A percentile compares a stretch with the other conserved stretches of the same genome.
Evolutionary conservation across 495 filamentous ascomycete genomes (phyloP).

Genomic region (Aspergillus incahuasiensis): DNA sequence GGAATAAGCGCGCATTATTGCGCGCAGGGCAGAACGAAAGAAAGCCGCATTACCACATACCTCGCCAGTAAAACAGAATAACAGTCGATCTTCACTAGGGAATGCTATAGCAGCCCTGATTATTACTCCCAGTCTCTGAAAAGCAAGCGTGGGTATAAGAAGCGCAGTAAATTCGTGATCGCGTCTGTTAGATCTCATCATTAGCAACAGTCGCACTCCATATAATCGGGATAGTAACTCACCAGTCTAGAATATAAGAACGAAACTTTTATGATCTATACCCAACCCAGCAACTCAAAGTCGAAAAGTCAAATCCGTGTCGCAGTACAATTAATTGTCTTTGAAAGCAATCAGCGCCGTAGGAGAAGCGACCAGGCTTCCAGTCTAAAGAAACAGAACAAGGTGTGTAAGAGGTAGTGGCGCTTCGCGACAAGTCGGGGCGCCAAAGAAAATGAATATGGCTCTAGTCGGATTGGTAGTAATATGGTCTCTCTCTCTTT

Average conservation of each 20-base stretch:
- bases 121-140: conserved; percentile 14
- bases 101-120: conserved; percentile 10
- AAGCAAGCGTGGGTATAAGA: conserved; percentile 6
- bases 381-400: conserved; percentile 13
- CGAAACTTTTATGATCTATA: conserved; percentile 25
- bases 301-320: conserved; percentile 14
- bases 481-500: conserved; percentile 5
- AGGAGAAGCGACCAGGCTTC: conserved; percentile 36
- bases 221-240: conserved; percentile 12
- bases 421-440: conserved; percentile 17
- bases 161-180: conserved; percentile 24
- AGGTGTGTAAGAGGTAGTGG: conserved; percentile 4
- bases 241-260: conserved; percentile 27
- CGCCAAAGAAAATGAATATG: conserved; percentile 9
- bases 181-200: conserved; percentile 19
- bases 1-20: not conserved
- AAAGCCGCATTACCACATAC: conserved; percentile 7
- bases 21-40: not conserved
- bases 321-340: conserved; percentile 18
- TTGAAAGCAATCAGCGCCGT: conserved; percentile 15
- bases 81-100: conserved; percentile 13
- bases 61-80: conserved; percentile 13
- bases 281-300: conserved; percentile 11
- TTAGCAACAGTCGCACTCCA: conserved; percentile 4
- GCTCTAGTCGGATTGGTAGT: conserved; percentile 11